phyloP scores from a whole-genome alignment of 2,329 filamentous ascomycete genomes.

The Scleromitrula shiraiana region DNA sequence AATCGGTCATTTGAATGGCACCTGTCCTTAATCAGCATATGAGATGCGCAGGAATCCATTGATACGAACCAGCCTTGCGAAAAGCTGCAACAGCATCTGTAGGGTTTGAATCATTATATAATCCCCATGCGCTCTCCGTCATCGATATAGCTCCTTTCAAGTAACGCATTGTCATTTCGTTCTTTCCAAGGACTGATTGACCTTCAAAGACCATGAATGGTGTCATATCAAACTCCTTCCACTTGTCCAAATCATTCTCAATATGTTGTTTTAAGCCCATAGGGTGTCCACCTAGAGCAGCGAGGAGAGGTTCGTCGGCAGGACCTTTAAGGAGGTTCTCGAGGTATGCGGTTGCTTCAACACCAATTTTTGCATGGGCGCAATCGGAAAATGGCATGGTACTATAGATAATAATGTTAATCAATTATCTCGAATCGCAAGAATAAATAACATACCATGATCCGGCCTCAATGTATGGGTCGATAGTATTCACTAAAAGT shows the following conservation, averaged over 20 bases:
- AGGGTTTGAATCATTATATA: conserved; percentile 76
- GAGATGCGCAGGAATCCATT: background rate
- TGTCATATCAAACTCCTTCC: conserved; percentile 62
- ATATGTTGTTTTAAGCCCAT: conserved; percentile 70
- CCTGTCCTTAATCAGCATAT: conserved; percentile 41
- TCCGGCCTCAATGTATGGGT: conserved; percentile 1
- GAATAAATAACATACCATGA: background rate
- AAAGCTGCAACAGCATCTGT: conserved; percentile 80
- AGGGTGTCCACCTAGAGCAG: conserved; percentile 82
- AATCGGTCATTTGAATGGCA: conserved; percentile 60
- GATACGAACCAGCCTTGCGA: conserved; percentile 62
- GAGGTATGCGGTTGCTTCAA: conserved; percentile 88
- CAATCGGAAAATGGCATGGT: conserved; percentile 57
- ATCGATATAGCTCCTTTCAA: conserved; percentile 58
- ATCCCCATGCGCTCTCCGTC: conserved; percentile 73
- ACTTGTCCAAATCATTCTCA: conserved; percentile 64
- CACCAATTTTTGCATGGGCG: conserved; percentile 66
- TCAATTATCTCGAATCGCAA: no score
- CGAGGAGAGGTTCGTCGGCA: conserved; percentile 77
- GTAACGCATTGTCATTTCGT: conserved; percentile 58
- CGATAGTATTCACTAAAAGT: conserved; percentile 6
- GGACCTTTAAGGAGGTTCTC: conserved; percentile 64
- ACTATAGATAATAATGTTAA: no score
- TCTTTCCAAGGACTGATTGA: conserved; percentile 68
- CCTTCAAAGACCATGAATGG: conserved; percentile 91